A percentile compares a stretch with the other conserved stretches of the same genome.
Conservation (phyloP, 768 basidiomycete species). For the Tylopilus felleus region DNA sequence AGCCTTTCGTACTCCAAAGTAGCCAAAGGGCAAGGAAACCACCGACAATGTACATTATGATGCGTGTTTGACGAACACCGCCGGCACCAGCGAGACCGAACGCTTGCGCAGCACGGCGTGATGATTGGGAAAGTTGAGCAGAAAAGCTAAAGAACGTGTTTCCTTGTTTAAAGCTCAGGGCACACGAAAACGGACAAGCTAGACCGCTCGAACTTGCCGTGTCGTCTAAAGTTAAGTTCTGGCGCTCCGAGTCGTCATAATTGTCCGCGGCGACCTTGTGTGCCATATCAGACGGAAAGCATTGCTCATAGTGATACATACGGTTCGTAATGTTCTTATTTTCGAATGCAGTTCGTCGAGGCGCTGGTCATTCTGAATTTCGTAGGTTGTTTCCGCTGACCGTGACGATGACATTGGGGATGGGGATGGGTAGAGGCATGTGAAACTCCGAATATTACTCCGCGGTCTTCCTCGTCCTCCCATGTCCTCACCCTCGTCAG, state of each 20-base stretch:
- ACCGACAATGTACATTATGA: conserved; percentile 57
- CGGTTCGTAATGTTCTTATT: conserved; percentile 76
- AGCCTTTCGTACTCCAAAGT: conserved; percentile 45
- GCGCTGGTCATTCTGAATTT: conserved; percentile 80
- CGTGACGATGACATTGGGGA: conserved; percentile 38
- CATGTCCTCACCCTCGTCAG: too few relatives aligned
- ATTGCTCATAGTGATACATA: conserved; percentile 33
- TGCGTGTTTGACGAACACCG: conserved; percentile 64
- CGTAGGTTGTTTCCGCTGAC: conserved; percentile 69
- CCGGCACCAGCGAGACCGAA: conserved; percentile 64
- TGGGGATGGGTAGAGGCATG: conserved; percentile 11
- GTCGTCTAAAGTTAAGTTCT: conserved; percentile 75
- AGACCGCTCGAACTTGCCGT: conserved; percentile 48
- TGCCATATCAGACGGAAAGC: not conserved
- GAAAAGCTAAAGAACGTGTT: conserved; percentile 68
- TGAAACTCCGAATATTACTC: conserved; percentile 10
- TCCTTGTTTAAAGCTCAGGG: conserved; percentile 38
- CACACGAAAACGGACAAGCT: not conserved
- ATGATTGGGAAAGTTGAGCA: conserved; percentile 59
- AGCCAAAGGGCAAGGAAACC: conserved; percentile 59
- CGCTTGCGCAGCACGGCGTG: conserved; percentile 65
- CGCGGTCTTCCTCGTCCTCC: too few relatives aligned
- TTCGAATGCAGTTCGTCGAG: conserved; percentile 85
- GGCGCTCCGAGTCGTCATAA: conserved; percentile 77
- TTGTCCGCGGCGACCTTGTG: conserved; percentile 83